These are phyloP conservation scores for Puccinia triticina DNA, from an alignment of 1,284 basidiomycete genomes.

Conservation along the genomic window DNA sequence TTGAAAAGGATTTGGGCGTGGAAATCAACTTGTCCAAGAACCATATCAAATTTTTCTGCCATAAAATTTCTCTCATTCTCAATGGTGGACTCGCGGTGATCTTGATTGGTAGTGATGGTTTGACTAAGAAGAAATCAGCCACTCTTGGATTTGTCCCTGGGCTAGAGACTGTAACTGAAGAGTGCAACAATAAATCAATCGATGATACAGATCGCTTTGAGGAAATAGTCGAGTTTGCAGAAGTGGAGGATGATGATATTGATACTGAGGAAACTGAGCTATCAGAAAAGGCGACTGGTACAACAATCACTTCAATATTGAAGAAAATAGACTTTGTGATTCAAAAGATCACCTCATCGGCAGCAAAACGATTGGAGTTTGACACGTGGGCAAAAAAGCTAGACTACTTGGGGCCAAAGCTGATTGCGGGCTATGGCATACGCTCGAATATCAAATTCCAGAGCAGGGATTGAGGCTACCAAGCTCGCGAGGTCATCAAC, in stretches of 20 bases:
- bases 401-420: too few species aligned
- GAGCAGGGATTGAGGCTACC: too few species aligned
- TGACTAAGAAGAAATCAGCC: background rate
- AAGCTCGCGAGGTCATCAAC: background rate
- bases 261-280: background rate
- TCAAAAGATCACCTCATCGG: slow-evolving; percentile 1
- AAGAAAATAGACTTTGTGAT: slow-evolving; percentile 20
- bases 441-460: background rate
- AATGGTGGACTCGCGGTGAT: background rate
- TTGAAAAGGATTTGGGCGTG: background rate
- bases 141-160: background rate
- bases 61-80: background rate
- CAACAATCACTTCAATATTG: background rate
- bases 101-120: too few species aligned
- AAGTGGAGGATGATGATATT: background rate
- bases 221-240: too few species aligned
- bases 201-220: too few species aligned
- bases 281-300: background rate
- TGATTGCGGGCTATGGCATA: background rate
- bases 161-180: background rate
- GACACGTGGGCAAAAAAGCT: background rate
- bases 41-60: background rate
- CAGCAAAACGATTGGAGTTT: background rate
- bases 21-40: background rate
- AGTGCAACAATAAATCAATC: background rate